phyloP scores from a whole-genome alignment of 1,139 yeast genomes.

The Geotrichum macrosporum region DNA sequence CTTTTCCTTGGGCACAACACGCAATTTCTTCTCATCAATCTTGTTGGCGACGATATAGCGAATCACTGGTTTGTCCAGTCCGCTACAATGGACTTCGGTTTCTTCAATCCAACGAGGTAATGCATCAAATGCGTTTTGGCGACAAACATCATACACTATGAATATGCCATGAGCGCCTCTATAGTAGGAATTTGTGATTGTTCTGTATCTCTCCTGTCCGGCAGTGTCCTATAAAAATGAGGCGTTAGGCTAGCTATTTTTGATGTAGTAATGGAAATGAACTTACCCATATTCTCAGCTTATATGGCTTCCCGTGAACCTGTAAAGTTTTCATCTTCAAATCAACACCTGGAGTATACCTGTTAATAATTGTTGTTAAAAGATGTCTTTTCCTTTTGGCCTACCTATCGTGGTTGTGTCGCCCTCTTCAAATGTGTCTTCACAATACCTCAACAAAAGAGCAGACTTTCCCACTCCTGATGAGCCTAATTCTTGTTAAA shows the following conservation, averaged over 20 bases:
- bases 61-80: slow-evolving; percentile 25
- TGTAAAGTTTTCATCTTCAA: slow-evolving; percentile 17
- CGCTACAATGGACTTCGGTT: slow-evolving; percentile 17
- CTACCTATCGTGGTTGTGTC: slow-evolving; percentile 20
- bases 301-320: slow-evolving; percentile 20
- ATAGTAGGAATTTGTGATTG: slow-evolving; percentile 95
- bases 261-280: too few relatives aligned
- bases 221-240: slow-evolving; percentile 69
- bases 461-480: slow-evolving; percentile 22
- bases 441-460: slow-evolving; percentile 18
- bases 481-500: slow-evolving; percentile 12
- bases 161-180: slow-evolving; percentile 98
- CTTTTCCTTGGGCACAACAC: slow-evolving; percentile 20
- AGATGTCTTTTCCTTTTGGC: background rate
- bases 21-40: slow-evolving; percentile 35
- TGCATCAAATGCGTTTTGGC: slow-evolving; percentile 76
- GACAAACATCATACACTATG: slow-evolving; percentile 92
- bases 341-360: slow-evolving; percentile 16
- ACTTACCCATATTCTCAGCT: slow-evolving; percentile 20
- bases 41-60: slow-evolving; percentile 46
- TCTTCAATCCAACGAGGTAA: slow-evolving; percentile 25
- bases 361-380: background rate
- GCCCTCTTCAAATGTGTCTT: slow-evolving; percentile 18
- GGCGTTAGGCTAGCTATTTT: background rate
- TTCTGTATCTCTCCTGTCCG: slow-evolving; percentile 96